phyloP scores from a whole-genome alignment of 73 alveolate genomes.

The Paramecium primaurelia region DNA sequence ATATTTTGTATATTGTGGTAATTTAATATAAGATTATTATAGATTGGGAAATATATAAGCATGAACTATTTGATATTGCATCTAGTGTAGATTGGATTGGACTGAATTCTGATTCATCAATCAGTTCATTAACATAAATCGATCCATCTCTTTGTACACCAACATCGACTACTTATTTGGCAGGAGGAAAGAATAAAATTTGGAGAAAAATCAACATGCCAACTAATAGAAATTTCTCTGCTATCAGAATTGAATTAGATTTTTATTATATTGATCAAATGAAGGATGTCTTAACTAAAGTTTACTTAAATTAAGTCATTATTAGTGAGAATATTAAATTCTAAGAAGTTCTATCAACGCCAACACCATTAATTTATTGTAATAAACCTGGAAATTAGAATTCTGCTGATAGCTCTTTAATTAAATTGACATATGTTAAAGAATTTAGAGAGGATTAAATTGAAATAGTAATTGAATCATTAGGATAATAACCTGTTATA shows the following conservation, averaged over 20 bases:
- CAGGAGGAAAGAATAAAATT: neutral
- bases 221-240: neutral
- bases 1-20: neutral
- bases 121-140: neutral
- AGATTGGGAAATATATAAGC: neutral
- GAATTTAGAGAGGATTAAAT: neutral
- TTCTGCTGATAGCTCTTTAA: neutral
- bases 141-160: neutral
- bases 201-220: neutral
- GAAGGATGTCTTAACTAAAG: neutral
- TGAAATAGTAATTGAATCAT: neutral
- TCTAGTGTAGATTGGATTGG: neutral
- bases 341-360: neutral
- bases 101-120: neutral
- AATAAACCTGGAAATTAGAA: neutral
- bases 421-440: neutral
- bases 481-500: neutral
- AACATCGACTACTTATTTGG: neutral
- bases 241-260: neutral
- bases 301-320: neutral
- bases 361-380: neutral
- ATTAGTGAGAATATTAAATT: neutral
- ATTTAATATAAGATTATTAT: too few relatives aligned
- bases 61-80: neutral
- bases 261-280: neutral